These are phyloP conservation scores for Ilex asprella DNA, from an alignment of 257 asterid species.

Conservation along the genomic window DNA sequence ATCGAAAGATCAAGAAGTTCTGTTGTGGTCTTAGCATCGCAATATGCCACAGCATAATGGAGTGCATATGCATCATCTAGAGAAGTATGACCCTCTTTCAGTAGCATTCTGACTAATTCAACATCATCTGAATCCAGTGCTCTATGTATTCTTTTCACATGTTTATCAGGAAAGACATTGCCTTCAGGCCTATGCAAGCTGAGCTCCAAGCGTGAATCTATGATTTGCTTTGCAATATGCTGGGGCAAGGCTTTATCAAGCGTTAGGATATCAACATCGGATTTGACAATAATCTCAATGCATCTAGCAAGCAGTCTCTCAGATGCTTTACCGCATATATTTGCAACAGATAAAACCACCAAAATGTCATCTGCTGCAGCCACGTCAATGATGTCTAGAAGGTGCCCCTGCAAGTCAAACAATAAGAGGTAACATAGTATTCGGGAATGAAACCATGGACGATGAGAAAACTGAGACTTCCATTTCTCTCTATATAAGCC, in stretches of 20 bases:
- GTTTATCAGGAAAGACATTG: conserved; percentile 57
- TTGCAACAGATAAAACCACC: conserved; percentile 67
- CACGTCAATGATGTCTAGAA: conserved; percentile 64
- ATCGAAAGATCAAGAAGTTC: conserved; percentile 89
- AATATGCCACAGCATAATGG: conserved; percentile 93
- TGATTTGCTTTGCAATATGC: conserved; percentile 54
- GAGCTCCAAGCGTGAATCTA: conserved; percentile 46
- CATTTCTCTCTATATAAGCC: too few species aligned
- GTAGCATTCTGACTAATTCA: conserved; percentile 82
- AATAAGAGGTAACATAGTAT: conserved; percentile 4
- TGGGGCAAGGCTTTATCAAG: conserved; percentile 74
- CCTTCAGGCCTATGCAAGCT: conserved; percentile 45
- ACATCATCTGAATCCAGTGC: conserved; percentile 96
- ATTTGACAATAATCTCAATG: conserved; percentile 63
- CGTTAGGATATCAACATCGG: conserved; percentile 73
- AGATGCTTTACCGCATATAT: conserved; percentile 48
- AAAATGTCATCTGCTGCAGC: conserved; percentile 70
- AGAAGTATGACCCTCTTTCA: conserved; percentile 75
- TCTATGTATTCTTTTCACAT: conserved; percentile 82
- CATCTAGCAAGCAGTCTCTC: conserved; percentile 53
- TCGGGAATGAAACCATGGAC: conserved; percentile 8
- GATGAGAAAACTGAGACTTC: too few species aligned
- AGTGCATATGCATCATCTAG: conserved; percentile 84
- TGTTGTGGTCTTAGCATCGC: conserved; percentile 83
- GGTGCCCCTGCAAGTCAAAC: conserved; percentile 48